Base-by-base conservation (phyloP, 495 filamentous ascomycete genomes). In the Penicillium riverlandense region DNA sequence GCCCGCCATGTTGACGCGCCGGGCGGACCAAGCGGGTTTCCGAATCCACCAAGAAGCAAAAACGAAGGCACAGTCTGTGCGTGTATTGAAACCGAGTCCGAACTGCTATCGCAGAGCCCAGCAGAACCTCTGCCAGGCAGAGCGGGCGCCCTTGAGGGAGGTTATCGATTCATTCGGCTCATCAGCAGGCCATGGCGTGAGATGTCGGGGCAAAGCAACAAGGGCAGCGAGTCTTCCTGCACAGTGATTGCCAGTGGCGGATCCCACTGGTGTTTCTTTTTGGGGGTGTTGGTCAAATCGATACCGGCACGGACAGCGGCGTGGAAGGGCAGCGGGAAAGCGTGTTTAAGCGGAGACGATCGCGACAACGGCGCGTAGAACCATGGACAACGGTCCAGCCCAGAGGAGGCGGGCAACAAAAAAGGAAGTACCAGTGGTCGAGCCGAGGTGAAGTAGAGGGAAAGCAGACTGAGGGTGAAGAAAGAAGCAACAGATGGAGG, bases 81-180 rank as follows among this genome's bases (percentile, higher is more conserved):
- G 31, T 38, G 22, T 37, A 35, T 14, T 37, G 16, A 16, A 28
- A 33, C 16, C 41, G 31, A 38, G 13, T 16, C 27, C 2, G 22
- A 42, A 42, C 22, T 22, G 29, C 39, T 44, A 28, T 54, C 35
- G 48, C 53, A 49, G 47, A 48, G 44, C 53, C 50, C 56, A 63
- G 58, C 65, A 61, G 54, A 57, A 66, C 70, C 70, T 69, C 70
- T 71, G 70, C 70, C 57, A 56, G 62, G 69, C 69, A 71, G 70
- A 67, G 63, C 67, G 62, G 62, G 54, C 65, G 66, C 67, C 66
- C 70, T 64, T 63, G 7, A 48, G 47, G 53, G 55, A 64, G 55
- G 58, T 60, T 69, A 68, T 63, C 58, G 49, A 69, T 63, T 69
- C 65, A 70, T 70, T 59, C 65, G 67, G 57, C 51, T 55, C 48